These are phyloP conservation scores for Lachnellula arida DNA, from an alignment of 2,329 filamentous ascomycete genomes.

Conservation along the genomic window DNA sequence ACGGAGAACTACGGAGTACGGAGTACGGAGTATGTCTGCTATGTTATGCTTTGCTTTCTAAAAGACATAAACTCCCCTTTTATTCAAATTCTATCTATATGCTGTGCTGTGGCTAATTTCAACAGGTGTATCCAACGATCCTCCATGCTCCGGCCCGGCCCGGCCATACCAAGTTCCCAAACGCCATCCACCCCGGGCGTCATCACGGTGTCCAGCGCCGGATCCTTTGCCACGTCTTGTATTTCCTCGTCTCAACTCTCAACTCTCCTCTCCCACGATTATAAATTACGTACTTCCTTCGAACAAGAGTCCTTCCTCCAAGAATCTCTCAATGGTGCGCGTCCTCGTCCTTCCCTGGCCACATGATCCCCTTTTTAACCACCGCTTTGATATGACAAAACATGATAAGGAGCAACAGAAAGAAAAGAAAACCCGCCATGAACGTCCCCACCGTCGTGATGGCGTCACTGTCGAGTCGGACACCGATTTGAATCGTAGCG, in stretches of 20 bases:
- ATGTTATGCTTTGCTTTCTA: too few relatives aligned
- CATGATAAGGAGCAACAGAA: conserved; percentile 32
- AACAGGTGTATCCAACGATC: too few relatives aligned
- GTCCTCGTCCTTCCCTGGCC: conserved; percentile 33
- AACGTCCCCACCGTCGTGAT: conserved; percentile 36
- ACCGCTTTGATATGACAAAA: conserved; percentile 27
- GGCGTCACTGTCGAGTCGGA: conserved; percentile 39
- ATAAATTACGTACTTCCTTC: neutral
- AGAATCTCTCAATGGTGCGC: conserved; percentile 12
- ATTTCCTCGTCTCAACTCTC: neutral
- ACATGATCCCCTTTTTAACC: conserved; percentile 26
- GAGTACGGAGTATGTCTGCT: too few relatives aligned
- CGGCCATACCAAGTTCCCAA: too few relatives aligned
- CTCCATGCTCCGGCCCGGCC: too few relatives aligned
- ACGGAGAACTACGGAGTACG: too few relatives aligned
- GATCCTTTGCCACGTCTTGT: neutral
- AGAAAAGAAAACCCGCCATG: conserved; percentile 45
- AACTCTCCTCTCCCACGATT: neutral
- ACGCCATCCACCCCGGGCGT: neutral
- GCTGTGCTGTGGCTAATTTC: too few relatives aligned
- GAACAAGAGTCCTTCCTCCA: neutral
- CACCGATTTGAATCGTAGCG: conserved; percentile 50
- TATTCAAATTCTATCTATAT: too few relatives aligned
- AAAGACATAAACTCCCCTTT: too few relatives aligned
- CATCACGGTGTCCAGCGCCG: neutral